phyloP scores from a whole-genome alignment of 352 stramenopile species.

The Phytophthora agathidicida region DNA sequence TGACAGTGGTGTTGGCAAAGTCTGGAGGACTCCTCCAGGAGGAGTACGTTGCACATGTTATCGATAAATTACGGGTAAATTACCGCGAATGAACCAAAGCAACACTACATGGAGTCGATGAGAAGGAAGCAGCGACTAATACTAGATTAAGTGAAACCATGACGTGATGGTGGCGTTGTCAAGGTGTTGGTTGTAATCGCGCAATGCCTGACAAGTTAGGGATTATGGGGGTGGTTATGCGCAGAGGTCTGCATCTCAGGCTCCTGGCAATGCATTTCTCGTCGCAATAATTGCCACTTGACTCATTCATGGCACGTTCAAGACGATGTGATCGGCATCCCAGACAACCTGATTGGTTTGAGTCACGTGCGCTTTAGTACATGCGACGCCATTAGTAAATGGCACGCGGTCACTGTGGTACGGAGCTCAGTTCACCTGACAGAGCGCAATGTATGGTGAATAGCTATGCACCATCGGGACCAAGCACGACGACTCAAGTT shows the following conservation, averaged over 20 bases:
- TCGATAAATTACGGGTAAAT: too few species aligned
- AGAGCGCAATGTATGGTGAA: conserved; percentile 32
- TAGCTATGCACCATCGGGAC: conserved; percentile 35
- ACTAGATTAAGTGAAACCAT: conserved; percentile 8
- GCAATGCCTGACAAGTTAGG: conserved; percentile 14
- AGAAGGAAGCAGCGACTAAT: conserved; percentile 7
- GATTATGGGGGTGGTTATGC: conserved; percentile 28
- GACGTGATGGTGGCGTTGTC: conserved; percentile 2
- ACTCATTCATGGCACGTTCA: conserved; percentile 12
- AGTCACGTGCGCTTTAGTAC: conserved; percentile 31
- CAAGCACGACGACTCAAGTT: neutral
- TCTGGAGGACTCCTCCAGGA: too few species aligned
- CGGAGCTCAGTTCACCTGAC: conserved; percentile 19
- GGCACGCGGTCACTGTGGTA: conserved; percentile 34
- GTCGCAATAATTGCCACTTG: neutral
- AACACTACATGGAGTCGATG: too few species aligned
- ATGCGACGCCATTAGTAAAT: conserved; percentile 34
- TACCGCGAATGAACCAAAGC: too few species aligned
- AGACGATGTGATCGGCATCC: conserved; percentile 10
- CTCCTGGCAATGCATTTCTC: conserved; percentile 18
- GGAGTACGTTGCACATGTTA: too few species aligned
- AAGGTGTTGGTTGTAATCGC: conserved; percentile 16
- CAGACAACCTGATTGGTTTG: conserved; percentile 29
- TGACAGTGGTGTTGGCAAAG: too few species aligned
- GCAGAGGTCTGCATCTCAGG: conserved; percentile 20